phyloP scores from a whole-genome alignment of 2,329 filamentous ascomycete species.

The Emergomyces orientalis region DNA sequence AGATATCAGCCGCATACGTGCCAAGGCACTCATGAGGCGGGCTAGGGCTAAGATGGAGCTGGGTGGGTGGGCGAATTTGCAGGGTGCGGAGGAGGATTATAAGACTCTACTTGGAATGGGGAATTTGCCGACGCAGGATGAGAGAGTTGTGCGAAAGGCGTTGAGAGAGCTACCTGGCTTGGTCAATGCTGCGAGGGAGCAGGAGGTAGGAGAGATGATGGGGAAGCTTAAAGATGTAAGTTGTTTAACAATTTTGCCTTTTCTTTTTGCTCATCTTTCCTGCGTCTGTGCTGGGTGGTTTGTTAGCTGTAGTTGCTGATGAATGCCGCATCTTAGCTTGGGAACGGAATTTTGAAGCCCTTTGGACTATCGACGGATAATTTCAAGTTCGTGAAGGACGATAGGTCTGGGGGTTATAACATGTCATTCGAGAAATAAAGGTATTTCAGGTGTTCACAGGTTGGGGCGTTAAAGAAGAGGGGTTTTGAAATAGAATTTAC shows the following conservation, averaged over 20 bases:
- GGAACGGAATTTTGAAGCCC: slow-evolving; percentile 83
- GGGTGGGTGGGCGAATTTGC: slow-evolving; percentile 69
- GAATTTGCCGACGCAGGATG: slow-evolving; percentile 58
- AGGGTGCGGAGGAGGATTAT: slow-evolving; percentile 75
- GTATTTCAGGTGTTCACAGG: neutral
- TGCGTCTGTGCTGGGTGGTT: neutral
- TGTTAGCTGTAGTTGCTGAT: slow-evolving; percentile 10
- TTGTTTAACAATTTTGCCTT: slow-evolving; percentile 15
- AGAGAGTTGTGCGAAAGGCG: slow-evolving; percentile 57
- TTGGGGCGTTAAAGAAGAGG: neutral
- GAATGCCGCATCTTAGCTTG: slow-evolving; percentile 45
- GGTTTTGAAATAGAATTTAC: neutral
- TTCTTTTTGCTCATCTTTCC: neutral
- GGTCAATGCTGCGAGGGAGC: slow-evolving; percentile 69
- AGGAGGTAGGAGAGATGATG: slow-evolving; percentile 95
- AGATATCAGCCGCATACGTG: slow-evolving; percentile 66
- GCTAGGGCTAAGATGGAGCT: slow-evolving; percentile 62
- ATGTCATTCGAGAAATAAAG: slow-evolving; percentile 60
- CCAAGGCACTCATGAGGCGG: slow-evolving; percentile 72
- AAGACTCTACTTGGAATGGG: slow-evolving; percentile 50
- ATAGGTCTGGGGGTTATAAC: slow-evolving; percentile 81
- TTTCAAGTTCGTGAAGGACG: slow-evolving; percentile 88
- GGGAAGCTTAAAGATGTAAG: slow-evolving; percentile 75
- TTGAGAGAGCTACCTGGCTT: slow-evolving; percentile 56
- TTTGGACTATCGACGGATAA: slow-evolving; percentile 92